Percentiles rank a stretch among this genome's conserved stretches.
These are phyloP conservation scores for Albifimbria verrucaria DNA, from an alignment of 2,329 filamentous ascomycete species.

Conservation along the genomic window DNA sequence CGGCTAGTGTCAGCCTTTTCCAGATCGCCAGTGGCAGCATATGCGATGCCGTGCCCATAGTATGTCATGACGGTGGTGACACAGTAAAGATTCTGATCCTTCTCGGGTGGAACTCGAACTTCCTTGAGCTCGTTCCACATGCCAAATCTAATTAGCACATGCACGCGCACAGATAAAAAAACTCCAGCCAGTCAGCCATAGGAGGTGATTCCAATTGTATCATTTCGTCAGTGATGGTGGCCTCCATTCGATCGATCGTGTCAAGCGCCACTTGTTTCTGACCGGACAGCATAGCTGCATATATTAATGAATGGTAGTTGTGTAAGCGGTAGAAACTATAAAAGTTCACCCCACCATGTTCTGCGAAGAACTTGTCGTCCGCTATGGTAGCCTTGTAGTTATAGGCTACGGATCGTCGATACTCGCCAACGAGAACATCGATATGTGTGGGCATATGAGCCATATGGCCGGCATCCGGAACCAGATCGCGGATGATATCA, in stretches of 20 bases:
- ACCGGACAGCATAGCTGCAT: constrained; percentile 70
- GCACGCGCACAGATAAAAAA: constrained; percentile 60
- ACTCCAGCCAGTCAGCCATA: constrained; percentile 71
- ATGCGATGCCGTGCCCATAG: constrained; percentile 64
- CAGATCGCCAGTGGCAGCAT: constrained; percentile 52
- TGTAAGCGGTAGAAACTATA: constrained; percentile 70
- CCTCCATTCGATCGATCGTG: constrained; percentile 53
- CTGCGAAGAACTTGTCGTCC: constrained; percentile 58
- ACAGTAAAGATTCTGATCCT: constrained; percentile 56
- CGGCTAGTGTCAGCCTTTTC: constrained; percentile 47
- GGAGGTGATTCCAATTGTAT: constrained; percentile 51
- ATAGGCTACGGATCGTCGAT: constrained; percentile 58
- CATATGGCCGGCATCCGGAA: constrained; percentile 17
- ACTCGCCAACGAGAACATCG: constrained; percentile 30
- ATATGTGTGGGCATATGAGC: constrained; percentile 20
- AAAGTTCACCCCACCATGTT: constrained; percentile 58
- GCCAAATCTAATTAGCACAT: constrained; percentile 69
- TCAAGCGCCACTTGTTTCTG: constrained; percentile 58
- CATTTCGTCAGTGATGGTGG: constrained; percentile 55
- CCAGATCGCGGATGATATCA: constrained; percentile 14
- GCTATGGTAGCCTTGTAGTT: constrained; percentile 61
- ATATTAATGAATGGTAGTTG: constrained; percentile 67
- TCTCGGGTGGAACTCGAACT: constrained; percentile 45
- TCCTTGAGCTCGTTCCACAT: constrained; percentile 60
- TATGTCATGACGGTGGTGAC: constrained; percentile 62